Conservation (phyloP, 345 rosid species). For the Ricinus communis region DNA sequence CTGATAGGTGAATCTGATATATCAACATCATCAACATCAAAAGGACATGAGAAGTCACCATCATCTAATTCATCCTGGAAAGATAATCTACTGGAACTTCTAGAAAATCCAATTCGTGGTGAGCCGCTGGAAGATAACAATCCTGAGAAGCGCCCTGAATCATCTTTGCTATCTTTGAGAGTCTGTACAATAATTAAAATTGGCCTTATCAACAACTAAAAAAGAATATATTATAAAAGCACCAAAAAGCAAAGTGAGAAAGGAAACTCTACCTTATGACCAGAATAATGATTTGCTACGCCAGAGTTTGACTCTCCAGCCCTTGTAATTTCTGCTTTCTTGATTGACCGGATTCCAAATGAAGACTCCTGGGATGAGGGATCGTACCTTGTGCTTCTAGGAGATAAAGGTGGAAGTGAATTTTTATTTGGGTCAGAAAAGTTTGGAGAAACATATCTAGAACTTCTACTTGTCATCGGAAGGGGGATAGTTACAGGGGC, state of each 20-base stretch:
- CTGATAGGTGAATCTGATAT: constrained; percentile 55
- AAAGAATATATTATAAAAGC: not conserved
- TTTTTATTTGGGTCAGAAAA: constrained; percentile 74
- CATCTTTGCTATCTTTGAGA: constrained; percentile 65
- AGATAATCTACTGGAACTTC: constrained; percentile 84
- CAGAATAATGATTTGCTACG: constrained; percentile 49
- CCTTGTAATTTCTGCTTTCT: constrained; percentile 53
- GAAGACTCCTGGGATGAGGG: constrained; percentile 79
- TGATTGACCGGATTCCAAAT: constrained; percentile 58
- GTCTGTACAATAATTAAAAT: constrained; percentile 41
- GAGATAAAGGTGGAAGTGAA: constrained; percentile 86
- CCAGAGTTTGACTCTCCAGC: constrained; percentile 64
- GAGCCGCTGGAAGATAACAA: constrained; percentile 83
- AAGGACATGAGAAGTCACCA: constrained; percentile 83
- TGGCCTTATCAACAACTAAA: constrained; percentile 7
- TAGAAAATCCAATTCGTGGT: constrained; percentile 73
- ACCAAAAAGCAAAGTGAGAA: constrained; percentile 1
- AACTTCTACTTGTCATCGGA: constrained; percentile 41
- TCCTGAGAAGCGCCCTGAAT: constrained; percentile 85
- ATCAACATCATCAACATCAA: constrained; percentile 83
- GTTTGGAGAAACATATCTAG: constrained; percentile 64
- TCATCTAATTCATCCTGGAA: too few species aligned
- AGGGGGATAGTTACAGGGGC: constrained; percentile 83
- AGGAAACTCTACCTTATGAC: constrained; percentile 54
- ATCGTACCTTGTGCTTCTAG: constrained; percentile 65